These are phyloP conservation scores for Cucumis variabilis DNA, from an alignment of 331 rosid species.

Conservation along the genomic window DNA sequence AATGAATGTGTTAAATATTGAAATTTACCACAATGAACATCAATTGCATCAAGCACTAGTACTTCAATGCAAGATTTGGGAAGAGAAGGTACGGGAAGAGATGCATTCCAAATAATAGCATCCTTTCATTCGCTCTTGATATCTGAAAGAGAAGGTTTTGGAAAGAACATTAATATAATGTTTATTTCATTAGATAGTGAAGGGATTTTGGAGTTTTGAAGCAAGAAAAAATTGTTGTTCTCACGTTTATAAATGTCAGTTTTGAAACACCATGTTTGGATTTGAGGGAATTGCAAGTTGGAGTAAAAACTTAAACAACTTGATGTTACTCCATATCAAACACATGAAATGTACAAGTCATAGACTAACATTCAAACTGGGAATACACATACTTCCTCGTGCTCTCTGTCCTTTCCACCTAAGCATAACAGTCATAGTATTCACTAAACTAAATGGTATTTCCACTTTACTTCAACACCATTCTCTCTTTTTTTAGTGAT, in stretches of 20 bases:
- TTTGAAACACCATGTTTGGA: background rate
- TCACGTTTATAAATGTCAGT: background rate
- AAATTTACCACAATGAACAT: conserved; percentile 84
- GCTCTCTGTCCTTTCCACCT: no score
- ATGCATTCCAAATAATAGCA: conserved; percentile 90
- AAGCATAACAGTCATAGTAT: no score
- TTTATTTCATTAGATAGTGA: background rate
- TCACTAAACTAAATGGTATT: background rate
- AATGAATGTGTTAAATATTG: no score
- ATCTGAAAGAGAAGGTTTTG: conserved; percentile 51
- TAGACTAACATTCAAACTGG: background rate
- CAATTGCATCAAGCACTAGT: conserved; percentile 77
- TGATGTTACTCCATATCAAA: background rate
- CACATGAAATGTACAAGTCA: background rate
- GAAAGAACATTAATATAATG: background rate
- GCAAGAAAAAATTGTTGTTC: background rate
- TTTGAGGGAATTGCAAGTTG: background rate
- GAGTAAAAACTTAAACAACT: background rate
- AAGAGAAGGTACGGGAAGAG: conserved; percentile 82
- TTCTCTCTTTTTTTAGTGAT: background rate
- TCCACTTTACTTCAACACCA: background rate
- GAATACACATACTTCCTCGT: no score
- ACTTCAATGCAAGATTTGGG: conserved; percentile 58
- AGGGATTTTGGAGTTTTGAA: background rate
- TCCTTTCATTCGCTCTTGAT: conserved; percentile 87